Conservation (phyloP, 306 rosid genomes). For the Arachis stenosperma region DNA sequence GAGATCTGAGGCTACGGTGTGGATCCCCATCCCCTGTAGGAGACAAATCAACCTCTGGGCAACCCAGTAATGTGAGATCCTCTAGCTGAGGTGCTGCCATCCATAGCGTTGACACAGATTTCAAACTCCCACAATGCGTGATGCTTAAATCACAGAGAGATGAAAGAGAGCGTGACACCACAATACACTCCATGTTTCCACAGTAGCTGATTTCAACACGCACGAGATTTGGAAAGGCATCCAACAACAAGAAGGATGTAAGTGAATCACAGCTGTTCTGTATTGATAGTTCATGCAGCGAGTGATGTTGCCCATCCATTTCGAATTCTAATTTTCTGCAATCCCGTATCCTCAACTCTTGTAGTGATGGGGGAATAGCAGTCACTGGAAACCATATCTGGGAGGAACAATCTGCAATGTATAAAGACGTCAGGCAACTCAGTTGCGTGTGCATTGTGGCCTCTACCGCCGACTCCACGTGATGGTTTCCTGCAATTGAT, state of each 20-base stretch:
- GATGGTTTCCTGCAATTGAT: not conserved
- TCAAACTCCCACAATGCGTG: not conserved
- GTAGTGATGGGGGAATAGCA: no score
- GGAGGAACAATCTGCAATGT: not conserved
- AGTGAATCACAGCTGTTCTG: not conserved
- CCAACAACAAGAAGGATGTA: not conserved
- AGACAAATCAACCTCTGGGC: constrained; percentile 10
- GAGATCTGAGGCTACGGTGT: not conserved
- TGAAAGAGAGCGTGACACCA: not conserved
- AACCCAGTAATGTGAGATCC: accelerated
- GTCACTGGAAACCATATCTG: not conserved
- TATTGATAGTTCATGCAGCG: not conserved
- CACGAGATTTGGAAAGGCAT: constrained; percentile 5
- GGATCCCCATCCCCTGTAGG: not conserved
- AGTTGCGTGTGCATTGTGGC: not conserved
- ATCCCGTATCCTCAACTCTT: not conserved
- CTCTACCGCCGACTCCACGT: not conserved
- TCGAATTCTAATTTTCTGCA: not conserved
- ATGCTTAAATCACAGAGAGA: not conserved
- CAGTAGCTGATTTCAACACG: accelerated
- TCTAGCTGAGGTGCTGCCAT: not conserved
- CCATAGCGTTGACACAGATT: constrained; percentile 2
- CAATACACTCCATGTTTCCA: not conserved
- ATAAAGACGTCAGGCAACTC: not conserved
- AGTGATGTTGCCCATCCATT: not conserved